Evolutionary conservation across 2,329 filamentous ascomycete species (phyloP), one percentile per base, ranked within the genome.

Genomic region (Hypoxylon sp.): DNA sequence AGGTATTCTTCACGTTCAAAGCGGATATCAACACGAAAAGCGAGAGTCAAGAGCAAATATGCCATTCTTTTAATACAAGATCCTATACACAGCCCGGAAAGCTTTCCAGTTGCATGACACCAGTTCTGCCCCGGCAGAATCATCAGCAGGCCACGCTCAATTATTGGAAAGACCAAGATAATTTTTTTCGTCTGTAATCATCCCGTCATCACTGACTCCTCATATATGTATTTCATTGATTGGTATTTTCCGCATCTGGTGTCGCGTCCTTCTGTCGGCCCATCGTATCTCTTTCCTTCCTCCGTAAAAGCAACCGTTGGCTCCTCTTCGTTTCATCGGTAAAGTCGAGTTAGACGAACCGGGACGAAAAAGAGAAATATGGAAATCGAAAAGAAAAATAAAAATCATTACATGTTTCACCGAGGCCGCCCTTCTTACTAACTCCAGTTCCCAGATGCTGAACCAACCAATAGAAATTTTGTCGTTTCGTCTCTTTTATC

Each of bases 361-460:
- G 13, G 14, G 25, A 17, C 30, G 45, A 36, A 51, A 19, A 25
- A 32, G 38, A 38, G 49, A 32, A 49, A 38, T 36, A 46, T 7
- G 50, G 32, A 67, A 58, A 46, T 58, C 34, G 63, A 62, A 63
- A 71, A 60, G 49, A 46, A 58, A 58, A 63, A 72, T 53, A 43
- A 65, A 73, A 68, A 65, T 60, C 65, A 72, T 63, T 70, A 72
- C 38, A 43, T 43, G 38, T 61, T 70, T 70, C 67, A 63, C 65
- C 57, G 57, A 52, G 48, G 53, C 34, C 59, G 59, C 65, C 58
- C 51, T 57, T 69, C 71, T 73, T 72, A 52, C 61, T 66, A 69
- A 75, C 73, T 75, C 74, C 74, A 59, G 62, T 73, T 68, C 73
- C 74, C 73, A 74, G 41, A 74, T 74, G 73, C 73, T 72, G 63